Base-by-base conservation (phyloP, 1,139 yeast species). In the Magnusiomyces clavatus region DNA sequence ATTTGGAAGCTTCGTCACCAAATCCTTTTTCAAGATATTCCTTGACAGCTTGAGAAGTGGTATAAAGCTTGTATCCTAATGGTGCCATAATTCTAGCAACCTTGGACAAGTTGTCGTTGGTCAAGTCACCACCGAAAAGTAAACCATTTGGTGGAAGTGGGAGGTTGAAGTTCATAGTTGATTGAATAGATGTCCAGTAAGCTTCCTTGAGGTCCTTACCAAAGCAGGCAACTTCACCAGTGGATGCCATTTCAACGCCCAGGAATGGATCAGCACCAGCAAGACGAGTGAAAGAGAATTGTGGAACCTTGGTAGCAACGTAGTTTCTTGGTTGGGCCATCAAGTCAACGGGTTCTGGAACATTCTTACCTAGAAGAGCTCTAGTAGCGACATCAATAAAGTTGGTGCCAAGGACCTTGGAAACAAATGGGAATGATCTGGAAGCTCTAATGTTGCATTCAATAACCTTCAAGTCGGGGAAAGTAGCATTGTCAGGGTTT, bases 361-460 rank as follows among this genome's bases (percentile, higher is more conserved):
- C 81, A 57, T 83, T 75, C 64, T 81, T 81, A 65, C 83, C 83
- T 58, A 88, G 74, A 59, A 90, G 77, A 20, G 97, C 95, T 69
- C 80, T 82, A 55, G 89, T 89, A 19, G 97, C 97, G 63, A 88
- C 89, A 51, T 92, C 96, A 67, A 92, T 92, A 69, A 92, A 90
- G 75, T 92, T 90, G 55, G 79, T 78, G 58, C 97, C 98, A 58
- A 92, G 77, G 47, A 92, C 98, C 77, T 92, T 92, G 54, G 97
- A 92, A 61, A 90, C 89, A 75, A 92, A 92, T 71, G 98, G 98
- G 90, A 88, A 92, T 29, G 97, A 89, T 71, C 98, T 84, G 37
- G 97, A 90, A 43, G 97, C 98, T 74, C 98, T 87, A 55, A 92
- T 96, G 66, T 92, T 92, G 80, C 98, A 92, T 73, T 92, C 98